These are phyloP conservation scores for Dioscorea zingiberensis DNA, from an alignment of 106 monocot species.

Conservation along the genomic window DNA sequence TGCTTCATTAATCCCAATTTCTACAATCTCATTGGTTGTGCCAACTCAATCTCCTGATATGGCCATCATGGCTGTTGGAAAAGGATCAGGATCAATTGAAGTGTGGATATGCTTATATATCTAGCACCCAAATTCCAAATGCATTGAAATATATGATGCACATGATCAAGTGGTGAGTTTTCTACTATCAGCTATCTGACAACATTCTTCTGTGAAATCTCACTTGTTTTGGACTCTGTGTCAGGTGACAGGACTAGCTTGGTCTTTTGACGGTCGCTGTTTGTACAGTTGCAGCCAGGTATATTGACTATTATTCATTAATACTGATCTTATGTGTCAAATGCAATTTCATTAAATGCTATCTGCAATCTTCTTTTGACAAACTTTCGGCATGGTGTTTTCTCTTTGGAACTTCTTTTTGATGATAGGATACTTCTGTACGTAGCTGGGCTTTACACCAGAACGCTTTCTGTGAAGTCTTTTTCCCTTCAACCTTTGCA, in stretches of 20 bases:
- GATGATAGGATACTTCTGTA: conserved; percentile 56
- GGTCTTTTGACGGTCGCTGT: conserved; percentile 59
- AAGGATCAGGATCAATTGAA: conserved; percentile 82
- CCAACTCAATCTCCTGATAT: conserved; percentile 22
- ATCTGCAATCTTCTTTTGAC: too few relatives aligned
- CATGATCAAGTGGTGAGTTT: conserved; percentile 70
- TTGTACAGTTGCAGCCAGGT: conserved; percentile 95
- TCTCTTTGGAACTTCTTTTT: conserved; percentile 4
- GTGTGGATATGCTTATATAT: conserved; percentile 46
- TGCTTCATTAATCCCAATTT: conserved; percentile 34
- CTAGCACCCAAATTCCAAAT: conserved; percentile 20
- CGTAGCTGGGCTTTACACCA: conserved; percentile 49
- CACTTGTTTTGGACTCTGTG: background rate
- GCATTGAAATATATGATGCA: conserved; percentile 32
- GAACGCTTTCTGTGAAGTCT: conserved; percentile 28
- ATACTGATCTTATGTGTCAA: background rate
- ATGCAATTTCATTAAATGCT: background rate
- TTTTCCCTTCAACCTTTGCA: conserved; percentile 29
- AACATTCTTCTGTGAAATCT: background rate
- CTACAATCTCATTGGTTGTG: conserved; percentile 52
- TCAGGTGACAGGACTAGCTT: conserved; percentile 85
- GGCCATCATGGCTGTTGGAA: conserved; percentile 66
- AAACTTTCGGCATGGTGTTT: background rate
- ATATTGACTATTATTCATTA: background rate
- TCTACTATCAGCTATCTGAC: conserved; percentile 2